Conservation (phyloP, 2,329 filamentous ascomycete species). For the Exophiala sp. region DNA sequence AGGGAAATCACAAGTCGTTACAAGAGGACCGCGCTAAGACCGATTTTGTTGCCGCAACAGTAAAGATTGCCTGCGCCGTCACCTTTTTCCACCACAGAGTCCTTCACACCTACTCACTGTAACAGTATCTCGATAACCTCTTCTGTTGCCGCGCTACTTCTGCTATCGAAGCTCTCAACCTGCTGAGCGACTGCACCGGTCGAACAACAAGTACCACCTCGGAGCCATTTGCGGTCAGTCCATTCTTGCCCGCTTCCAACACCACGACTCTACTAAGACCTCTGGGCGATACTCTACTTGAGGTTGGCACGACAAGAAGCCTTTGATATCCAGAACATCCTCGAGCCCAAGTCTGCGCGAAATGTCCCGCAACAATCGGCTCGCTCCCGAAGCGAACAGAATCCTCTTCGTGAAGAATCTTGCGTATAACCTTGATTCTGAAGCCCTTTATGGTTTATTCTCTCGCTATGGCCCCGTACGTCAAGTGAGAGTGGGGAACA, state of each 20-base stretch:
- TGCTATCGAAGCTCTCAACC: too few relatives aligned
- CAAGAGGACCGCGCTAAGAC: neutral
- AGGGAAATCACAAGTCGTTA: neutral
- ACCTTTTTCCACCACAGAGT: neutral
- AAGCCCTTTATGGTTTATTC: conserved; percentile 98
- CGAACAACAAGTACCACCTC: too few relatives aligned
- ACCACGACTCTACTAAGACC: too few relatives aligned
- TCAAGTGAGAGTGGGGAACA: conserved; percentile 97
- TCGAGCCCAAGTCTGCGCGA: neutral
- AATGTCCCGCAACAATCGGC: conserved; percentile 55
- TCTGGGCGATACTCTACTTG: too few relatives aligned
- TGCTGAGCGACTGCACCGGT: too few relatives aligned
- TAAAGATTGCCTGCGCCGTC: neutral
- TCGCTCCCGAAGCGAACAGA: conserved; percentile 99
- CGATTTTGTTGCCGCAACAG: too few relatives aligned
- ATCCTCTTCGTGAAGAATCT: conserved; percentile 99
- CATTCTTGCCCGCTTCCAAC: too few relatives aligned
- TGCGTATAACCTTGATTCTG: conserved; percentile 98
- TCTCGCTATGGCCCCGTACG: conserved; percentile 94
- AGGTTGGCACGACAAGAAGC: too few relatives aligned
- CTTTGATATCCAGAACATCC: neutral
- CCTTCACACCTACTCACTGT: too few relatives aligned
- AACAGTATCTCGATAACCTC: too few relatives aligned
- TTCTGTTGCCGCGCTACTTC: too few relatives aligned
- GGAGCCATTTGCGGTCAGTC: too few relatives aligned